Evolutionary conservation across 2,329 filamentous ascomycete species (phyloP).

Genomic region (Alternaria sp.): DNA sequence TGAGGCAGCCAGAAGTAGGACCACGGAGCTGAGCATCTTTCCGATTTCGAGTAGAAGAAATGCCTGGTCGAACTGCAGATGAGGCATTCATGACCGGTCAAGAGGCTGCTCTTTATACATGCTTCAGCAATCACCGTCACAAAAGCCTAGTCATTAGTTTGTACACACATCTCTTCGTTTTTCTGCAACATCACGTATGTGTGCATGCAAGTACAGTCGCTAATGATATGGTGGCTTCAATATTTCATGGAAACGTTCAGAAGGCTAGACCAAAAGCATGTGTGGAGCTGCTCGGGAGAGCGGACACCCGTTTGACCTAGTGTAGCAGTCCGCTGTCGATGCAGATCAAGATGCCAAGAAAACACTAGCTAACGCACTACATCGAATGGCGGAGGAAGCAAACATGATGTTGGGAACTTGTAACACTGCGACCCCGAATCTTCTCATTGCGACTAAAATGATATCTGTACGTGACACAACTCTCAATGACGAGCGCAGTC

Average conservation of each 20-base stretch:
- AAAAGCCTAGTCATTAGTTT: not conserved
- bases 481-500: too few relatives aligned
- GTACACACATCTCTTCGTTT: not conserved
- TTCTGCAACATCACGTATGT: not conserved
- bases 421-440: too few relatives aligned
- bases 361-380: too few relatives aligned
- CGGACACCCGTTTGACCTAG: not conserved
- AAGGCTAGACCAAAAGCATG: not conserved
- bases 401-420: too few relatives aligned
- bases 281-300: not conserved
- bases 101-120: not conserved
- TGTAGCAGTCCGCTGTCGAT: not conserved
- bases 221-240: not conserved
- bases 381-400: too few relatives aligned
- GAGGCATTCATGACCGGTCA: accelerated
- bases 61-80: not conserved
- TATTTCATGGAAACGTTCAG: not conserved
- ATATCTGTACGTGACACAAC: too few relatives aligned
- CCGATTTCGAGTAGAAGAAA: not conserved
- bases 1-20: not conserved
- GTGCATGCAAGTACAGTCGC: not conserved
- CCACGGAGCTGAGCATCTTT: not conserved
- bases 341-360: not conserved
- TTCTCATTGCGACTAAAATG: too few relatives aligned
- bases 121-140: too few relatives aligned